Evolutionary conservation across 2,329 filamentous ascomycete genomes (phyloP), one percentile per base, ranked within the genome.

Genomic region (Monosporascus sp.): DNA sequence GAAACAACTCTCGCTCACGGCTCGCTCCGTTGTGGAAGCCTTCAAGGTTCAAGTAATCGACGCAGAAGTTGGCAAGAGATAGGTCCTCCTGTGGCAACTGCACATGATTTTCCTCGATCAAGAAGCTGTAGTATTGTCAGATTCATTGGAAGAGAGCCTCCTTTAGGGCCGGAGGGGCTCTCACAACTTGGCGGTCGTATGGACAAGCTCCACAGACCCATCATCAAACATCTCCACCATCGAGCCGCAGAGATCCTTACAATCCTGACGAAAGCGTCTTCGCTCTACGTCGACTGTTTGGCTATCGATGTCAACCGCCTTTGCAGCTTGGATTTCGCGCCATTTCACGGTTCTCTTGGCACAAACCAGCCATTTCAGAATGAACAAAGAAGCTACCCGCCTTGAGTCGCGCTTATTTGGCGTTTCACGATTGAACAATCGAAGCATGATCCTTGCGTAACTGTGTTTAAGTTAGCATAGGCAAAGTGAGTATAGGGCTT

Each of bases 181-280:
- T 50, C 37, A 50, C 49, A 22, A 49, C 51, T 65, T 72, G 4
- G 68, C 72, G 7, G 70, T 71, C 20, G 57, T 50, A 53, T 74
- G 72, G 3, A 74, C 68, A 20, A 75, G 61, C 40, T 69, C 58
- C 2, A 75, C 51, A 1, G 60, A 60, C 26, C 63, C 65, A 26
- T 60, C 63, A 22, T 60, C 52, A 4, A 58, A 43, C 0, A 66
- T 51, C 37, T 69, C 62, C 2, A 74, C 64, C 28, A 31, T 31
- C 9, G 9, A 74, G 58, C 5, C 72, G 71, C 24, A 71, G 11
- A 70, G 58, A 35, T 75, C 69, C 44, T 67, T 62, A 3, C 63
- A 55, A 20, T 60, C 51, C 5, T 59, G 59, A 4, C 56, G 50
- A n/a, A 72, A 60, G 15, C 58, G 56, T 18, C 58, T 50, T 2